Evolutionary conservation across 2,329 filamentous ascomycete species (phyloP).

Genomic region (Neofusicoccum sp.): DNA sequence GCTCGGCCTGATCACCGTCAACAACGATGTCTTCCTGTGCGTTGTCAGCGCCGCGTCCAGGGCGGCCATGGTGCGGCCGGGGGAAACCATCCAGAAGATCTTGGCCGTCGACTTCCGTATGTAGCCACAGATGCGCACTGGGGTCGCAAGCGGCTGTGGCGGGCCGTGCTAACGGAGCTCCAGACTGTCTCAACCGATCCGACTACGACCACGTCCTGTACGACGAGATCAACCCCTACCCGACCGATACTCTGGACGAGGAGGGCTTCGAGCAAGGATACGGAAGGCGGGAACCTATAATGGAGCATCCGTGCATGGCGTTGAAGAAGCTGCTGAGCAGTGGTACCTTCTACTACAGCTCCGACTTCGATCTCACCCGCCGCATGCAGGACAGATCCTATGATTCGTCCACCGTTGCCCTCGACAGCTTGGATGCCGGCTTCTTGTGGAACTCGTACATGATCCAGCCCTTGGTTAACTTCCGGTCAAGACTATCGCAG

Average conservation of each 20-base stretch:
- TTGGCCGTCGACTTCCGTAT: constrained; percentile 76
- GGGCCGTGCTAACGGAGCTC: background rate
- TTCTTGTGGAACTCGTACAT: constrained; percentile 99
- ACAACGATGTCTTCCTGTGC: constrained; percentile 83
- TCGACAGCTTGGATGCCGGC: constrained; percentile 87
- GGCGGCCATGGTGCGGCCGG: constrained; percentile 78
- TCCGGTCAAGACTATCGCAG: constrained; percentile 75
- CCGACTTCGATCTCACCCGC: constrained; percentile 96
- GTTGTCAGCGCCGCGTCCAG: constrained; percentile 77
- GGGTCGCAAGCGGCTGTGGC: background rate
- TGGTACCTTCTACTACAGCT: constrained; percentile 96
- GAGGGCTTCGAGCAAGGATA: constrained; percentile 54
- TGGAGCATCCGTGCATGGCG: constrained; percentile 87
- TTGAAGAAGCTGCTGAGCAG: constrained; percentile 89
- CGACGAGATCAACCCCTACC: constrained; percentile 57
- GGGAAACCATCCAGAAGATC: constrained; percentile 87
- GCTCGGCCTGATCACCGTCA: constrained; percentile 79
- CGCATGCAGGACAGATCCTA: constrained; percentile 82
- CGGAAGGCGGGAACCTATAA: constrained; percentile 63
- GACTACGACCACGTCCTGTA: constrained; percentile 77
- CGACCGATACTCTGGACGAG: constrained; percentile 52
- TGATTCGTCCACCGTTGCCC: constrained; percentile 76
- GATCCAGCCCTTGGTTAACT: constrained; percentile 88
- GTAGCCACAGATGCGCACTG: constrained; percentile 20
- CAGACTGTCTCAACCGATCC: constrained; percentile 80